phyloP scores from a whole-genome alignment of 2,329 filamentous ascomycete species.

The Verticillium dahliae region DNA sequence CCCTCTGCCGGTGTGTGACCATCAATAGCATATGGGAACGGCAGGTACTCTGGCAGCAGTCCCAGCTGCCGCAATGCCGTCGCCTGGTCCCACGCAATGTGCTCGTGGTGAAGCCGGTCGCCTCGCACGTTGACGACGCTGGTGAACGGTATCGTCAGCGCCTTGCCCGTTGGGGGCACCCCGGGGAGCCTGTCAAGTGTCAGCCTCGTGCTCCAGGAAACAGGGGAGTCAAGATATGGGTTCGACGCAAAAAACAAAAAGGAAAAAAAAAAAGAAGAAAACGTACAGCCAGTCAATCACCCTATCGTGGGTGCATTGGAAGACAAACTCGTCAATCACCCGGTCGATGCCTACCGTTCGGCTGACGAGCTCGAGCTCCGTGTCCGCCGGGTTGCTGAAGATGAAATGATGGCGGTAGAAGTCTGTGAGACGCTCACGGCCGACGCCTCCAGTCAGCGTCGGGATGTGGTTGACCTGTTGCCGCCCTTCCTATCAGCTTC shows the following conservation, averaged over 20 bases:
- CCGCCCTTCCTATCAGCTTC: neutral
- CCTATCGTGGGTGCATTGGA: constrained; percentile 55
- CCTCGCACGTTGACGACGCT: constrained; percentile 58
- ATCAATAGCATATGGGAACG: constrained; percentile 49
- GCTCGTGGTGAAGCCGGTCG: constrained; percentile 58
- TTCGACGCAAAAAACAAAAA: too few relatives aligned
- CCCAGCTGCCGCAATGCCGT: constrained; percentile 56
- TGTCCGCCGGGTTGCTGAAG: constrained; percentile 63
- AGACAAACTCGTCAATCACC: constrained; percentile 65
- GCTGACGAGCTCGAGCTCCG: constrained; percentile 61
- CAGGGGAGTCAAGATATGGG: too few relatives aligned
- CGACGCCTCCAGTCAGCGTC: constrained; percentile 61
- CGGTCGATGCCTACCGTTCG: constrained; percentile 67
- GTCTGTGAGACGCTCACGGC: constrained; percentile 51
- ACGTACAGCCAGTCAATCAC: constrained; percentile 65
- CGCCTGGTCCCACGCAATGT: constrained; percentile 63
- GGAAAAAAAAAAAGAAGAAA: too few relatives aligned
- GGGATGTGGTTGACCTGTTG: neutral
- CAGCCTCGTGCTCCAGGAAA: too few relatives aligned
- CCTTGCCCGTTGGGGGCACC: constrained; percentile 45
- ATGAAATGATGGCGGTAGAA: constrained; percentile 75
- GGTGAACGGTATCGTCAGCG: constrained; percentile 53
- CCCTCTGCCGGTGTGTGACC: constrained; percentile 18
- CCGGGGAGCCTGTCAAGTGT: constrained; percentile 36
- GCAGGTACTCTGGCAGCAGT: constrained; percentile 51